Base-by-base conservation (phyloP, 352 stramenopile genomes). In the Halophytophthora polymorphica region DNA sequence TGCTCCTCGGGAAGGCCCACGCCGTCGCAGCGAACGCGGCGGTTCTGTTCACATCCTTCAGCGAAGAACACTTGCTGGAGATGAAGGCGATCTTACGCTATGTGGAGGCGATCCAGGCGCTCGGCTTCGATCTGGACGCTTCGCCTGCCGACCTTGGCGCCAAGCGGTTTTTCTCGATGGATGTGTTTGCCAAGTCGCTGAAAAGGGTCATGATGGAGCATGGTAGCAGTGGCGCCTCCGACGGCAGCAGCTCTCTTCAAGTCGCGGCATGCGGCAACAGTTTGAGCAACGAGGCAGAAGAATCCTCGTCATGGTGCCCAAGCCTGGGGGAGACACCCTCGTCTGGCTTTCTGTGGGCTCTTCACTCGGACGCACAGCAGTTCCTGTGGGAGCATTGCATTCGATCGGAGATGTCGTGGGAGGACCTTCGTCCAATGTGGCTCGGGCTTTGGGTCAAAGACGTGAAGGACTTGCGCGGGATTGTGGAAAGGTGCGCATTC, bases 351-450 rank as follows among this genome's bases (percentile, higher is more conserved):
- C 28, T 90, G 15, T 94, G 83, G 83, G 83, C 81, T 7, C 57
- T 94, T n/a, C 83, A 92, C 36, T 94, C 83, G 15, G 76, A 88
- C 52, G 74, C 83, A n/a, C 81, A 92, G 29, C 62, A 76, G 33
- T 90, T 94, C 57, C 49, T 94, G 23, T 62, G 78, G 28, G 78
- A 91, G 29, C 73, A 87, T 36, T 89, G 75, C 34, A 75, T 90
- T 40, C 43, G 68, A 18, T 61, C 72, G 1, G 57, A 76, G 35
- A 71, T 83, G 46, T 71, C 62, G n/a, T 94, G 83, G 83, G 58
- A 78, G 4, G 58, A 71, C 36, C 46, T 90, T 13, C 69, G 72
- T 12, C 77, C 77, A 18, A 60, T 90, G 50, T 94, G 83, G 83
- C 58, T 89, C 11, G 81, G 76, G 22, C 58, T 94, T 21, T 94